These are phyloP conservation scores for Trifolium fragiferum DNA, from an alignment of 306 rosid genomes.

Conservation along the genomic window DNA sequence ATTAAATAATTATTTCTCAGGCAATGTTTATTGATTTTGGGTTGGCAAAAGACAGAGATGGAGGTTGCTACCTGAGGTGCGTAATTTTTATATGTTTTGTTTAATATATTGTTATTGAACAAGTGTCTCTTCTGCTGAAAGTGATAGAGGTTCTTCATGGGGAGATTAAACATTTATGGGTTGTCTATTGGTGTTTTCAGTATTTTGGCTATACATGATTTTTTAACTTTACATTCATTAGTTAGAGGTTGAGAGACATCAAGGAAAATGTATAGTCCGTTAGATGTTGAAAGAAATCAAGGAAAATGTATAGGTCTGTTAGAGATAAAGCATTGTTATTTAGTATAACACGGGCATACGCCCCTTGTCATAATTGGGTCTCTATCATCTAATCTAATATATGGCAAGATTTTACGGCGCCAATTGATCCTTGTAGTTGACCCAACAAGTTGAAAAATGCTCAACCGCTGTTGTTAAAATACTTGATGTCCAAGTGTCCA, in stretches of 20 bases:
- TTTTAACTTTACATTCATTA: not conserved
- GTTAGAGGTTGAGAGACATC: not conserved
- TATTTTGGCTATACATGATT: constrained; percentile 6
- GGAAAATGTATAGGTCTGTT: not conserved
- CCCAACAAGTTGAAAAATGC: not conserved
- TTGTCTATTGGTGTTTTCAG: constrained; percentile 27
- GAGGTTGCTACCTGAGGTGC: constrained; percentile 89
- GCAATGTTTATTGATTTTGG: constrained; percentile 98
- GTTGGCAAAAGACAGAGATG: constrained; percentile 91
- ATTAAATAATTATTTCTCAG: constrained; percentile 49
- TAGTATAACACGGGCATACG: not conserved
- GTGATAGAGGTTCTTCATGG: constrained; percentile 24
- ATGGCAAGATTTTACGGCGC: not conserved
- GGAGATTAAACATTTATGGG: constrained; percentile 20
- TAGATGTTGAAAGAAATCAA: not conserved
- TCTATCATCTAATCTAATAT: too few relatives aligned
- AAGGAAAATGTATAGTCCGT: not conserved
- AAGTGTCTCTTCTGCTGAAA: constrained; percentile 21
- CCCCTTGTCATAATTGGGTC: not conserved
- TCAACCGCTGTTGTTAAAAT: not conserved
- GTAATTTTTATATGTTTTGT: constrained; percentile 31
- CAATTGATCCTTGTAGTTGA: not conserved
- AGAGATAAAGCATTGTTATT: not conserved
- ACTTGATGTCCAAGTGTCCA: not conserved
- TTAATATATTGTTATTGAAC: constrained; percentile 23